Evolutionary conservation across 2,329 filamentous ascomycete species (phyloP).

Genomic region (Pseudogymnoascus sp.): DNA sequence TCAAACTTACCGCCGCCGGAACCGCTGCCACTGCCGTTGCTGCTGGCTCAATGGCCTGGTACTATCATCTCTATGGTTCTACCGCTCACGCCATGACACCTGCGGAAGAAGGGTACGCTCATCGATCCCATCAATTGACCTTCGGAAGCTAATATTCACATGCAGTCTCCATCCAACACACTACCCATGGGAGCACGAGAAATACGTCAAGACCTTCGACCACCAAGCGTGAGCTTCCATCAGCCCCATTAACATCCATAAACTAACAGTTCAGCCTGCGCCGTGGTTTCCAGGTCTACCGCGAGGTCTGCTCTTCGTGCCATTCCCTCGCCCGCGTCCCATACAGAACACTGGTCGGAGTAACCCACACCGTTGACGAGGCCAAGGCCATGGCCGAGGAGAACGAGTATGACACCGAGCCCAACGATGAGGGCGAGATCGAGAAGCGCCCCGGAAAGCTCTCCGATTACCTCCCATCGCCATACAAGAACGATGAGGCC

Average conservation of each 20-base stretch:
- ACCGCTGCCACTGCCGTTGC: slow-evolving; percentile 79
- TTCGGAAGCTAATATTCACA: slow-evolving; percentile 12
- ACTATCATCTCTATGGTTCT: slow-evolving; percentile 91
- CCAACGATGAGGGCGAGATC: slow-evolving; percentile 95
- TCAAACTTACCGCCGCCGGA: slow-evolving; percentile 79
- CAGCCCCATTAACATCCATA: slow-evolving; percentile 14
- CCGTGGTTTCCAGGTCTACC: slow-evolving; percentile 99
- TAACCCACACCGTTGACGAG: slow-evolving; percentile 91
- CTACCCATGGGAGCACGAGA: slow-evolving; percentile 93
- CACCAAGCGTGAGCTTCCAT: slow-evolving; percentile 72
- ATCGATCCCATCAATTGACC: background rate
- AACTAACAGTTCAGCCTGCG: slow-evolving; percentile 58
- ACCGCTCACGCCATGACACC: slow-evolving; percentile 83
- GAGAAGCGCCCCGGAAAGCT: slow-evolving; percentile 98
- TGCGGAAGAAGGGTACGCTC: slow-evolving; percentile 93
- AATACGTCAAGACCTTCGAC: slow-evolving; percentile 93
- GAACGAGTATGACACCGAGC: slow-evolving; percentile 97
- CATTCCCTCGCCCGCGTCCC: slow-evolving; percentile 93
- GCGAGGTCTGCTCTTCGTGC: slow-evolving; percentile 94
- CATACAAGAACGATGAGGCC: slow-evolving; percentile 99
- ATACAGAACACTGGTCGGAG: slow-evolving; percentile 85
- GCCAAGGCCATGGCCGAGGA: slow-evolving; percentile 96
- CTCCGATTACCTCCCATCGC: slow-evolving; percentile 87
- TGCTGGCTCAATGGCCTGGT: slow-evolving; percentile 87
- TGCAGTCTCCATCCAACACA: slow-evolving; percentile 76